A percentile compares a stretch with the other conserved stretches of the same genome.
Conservation (phyloP, 305 asterid genomes). For the Fraxinus dipetala region DNA sequence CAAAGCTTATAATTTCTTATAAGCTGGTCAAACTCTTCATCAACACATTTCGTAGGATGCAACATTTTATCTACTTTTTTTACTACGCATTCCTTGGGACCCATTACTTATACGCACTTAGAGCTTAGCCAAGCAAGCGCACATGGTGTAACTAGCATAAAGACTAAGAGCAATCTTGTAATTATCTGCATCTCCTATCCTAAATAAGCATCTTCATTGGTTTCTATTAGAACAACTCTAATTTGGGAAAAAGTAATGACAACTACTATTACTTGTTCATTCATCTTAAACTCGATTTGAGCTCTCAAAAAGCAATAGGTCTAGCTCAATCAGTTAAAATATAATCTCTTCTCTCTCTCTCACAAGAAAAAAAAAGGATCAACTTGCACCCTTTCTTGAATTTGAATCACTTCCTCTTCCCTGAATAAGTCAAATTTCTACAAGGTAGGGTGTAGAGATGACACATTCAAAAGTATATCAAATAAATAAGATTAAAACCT, state of each 20-base stretch:
- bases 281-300: conserved; percentile 7
- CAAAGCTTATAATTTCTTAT: not conserved
- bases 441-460: conserved; percentile 2
- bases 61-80: not conserved
- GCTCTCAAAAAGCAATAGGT: conserved; percentile 13
- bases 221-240: not conserved
- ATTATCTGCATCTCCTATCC: not conserved
- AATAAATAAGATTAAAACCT: conserved; percentile 43
- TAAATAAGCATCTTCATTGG: not conserved
- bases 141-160: not conserved
- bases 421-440: not conserved
- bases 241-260: not conserved
- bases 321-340: not conserved
- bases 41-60: not conserved
- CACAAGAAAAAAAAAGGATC: conserved; percentile 1
- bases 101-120: not conserved
- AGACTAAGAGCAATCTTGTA: not conserved
- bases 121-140: not conserved
- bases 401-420: not conserved
- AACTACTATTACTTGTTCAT: not conserved
- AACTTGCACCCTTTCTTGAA: not conserved
- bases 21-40: not conserved
- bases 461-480: conserved; percentile 20
- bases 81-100: not conserved
- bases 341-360: not conserved